These are phyloP conservation scores for Coprinopsis cinerea DNA, from an alignment of 768 basidiomycete genomes.

Conservation along the genomic window DNA sequence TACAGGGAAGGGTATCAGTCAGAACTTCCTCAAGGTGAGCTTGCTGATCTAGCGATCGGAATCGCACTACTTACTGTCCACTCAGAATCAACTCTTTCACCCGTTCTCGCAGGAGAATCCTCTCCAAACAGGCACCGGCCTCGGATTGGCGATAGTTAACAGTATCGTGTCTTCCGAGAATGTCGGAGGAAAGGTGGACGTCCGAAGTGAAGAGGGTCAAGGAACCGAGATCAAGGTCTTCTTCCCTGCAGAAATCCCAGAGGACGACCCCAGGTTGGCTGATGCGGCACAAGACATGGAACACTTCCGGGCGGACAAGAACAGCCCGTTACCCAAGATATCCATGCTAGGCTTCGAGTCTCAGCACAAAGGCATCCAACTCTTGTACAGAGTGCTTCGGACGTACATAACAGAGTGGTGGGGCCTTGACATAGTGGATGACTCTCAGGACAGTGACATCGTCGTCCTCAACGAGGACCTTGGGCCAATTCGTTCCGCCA, in stretches of 20 bases:
- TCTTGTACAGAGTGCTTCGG: slow-evolving; percentile 55
- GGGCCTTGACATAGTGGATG: slow-evolving; percentile 51
- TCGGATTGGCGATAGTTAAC: slow-evolving; percentile 93
- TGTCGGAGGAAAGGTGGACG: slow-evolving; percentile 88
- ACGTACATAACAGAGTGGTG: slow-evolving; percentile 74
- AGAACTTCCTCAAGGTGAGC: slow-evolving; percentile 79
- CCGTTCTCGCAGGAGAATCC: slow-evolving; percentile 98
- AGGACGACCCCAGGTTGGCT: slow-evolving; percentile 26
- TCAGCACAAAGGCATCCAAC: slow-evolving; percentile 56
- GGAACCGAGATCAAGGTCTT: slow-evolving; percentile 90
- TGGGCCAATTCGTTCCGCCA: slow-evolving; percentile 48
- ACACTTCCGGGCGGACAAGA: slow-evolving; percentile 39
- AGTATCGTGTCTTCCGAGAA: slow-evolving; percentile 83
- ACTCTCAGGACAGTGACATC: slow-evolving; percentile 55
- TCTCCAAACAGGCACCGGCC: slow-evolving; percentile 85
- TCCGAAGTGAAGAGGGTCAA: slow-evolving; percentile 83
- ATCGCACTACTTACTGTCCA: neutral
- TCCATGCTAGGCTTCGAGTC: slow-evolving; percentile 70
- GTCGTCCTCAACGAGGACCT: slow-evolving; percentile 79
- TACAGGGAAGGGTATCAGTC: slow-evolving; percentile 94
- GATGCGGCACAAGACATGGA: slow-evolving; percentile 34
- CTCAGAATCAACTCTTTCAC: slow-evolving; percentile 88
- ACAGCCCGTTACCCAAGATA: slow-evolving; percentile 39
- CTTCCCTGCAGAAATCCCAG: slow-evolving; percentile 63
- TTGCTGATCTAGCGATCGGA: slow-evolving; percentile 1